Percentiles rank a stretch among this genome's conserved stretches.
phyloP scores from a whole-genome alignment of 2,329 filamentous ascomycete species.

The Emergomyces africanus region DNA sequence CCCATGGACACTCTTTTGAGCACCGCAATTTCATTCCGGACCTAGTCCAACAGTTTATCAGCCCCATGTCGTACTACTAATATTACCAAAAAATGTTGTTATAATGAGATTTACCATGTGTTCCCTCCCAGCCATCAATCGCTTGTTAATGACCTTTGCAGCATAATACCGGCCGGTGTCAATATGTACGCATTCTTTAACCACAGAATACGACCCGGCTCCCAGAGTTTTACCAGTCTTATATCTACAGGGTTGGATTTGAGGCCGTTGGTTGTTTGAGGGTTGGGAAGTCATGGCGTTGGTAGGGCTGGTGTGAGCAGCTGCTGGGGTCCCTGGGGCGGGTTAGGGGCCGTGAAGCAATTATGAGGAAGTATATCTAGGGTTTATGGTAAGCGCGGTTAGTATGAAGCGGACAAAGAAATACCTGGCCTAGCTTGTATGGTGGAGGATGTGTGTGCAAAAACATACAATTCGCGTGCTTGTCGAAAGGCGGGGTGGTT shows the following conservation, averaged over 20 bases:
- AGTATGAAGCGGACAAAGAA: neutral
- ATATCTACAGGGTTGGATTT: constrained; percentile 91
- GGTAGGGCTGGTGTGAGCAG: neutral
- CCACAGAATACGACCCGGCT: constrained; percentile 92
- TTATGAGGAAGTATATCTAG: neutral
- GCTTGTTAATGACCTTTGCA: constrained; percentile 98
- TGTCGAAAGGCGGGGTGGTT: neutral
- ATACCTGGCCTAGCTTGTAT: neutral
- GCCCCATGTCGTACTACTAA: neutral
- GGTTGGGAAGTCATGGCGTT: constrained; percentile 2
- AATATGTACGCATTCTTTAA: constrained; percentile 98
- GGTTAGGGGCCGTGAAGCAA: neutral
- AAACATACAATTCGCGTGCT: neutral
- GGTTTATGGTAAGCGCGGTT: neutral
- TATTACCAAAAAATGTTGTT: neutral
- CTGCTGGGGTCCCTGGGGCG: neutral
- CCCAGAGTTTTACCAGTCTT: constrained; percentile 98
- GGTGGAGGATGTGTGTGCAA: neutral
- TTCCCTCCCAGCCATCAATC: constrained; percentile 91
- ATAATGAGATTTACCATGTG: constrained; percentile 64
- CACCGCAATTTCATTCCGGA: constrained; percentile 95
- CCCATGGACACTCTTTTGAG: constrained; percentile 98
- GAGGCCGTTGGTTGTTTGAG: constrained; percentile 32
- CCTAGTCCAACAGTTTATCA: constrained; percentile 38
- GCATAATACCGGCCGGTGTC: constrained; percentile 97